Evolutionary conservation across 495 filamentous ascomycete species (phyloP).

Genomic region (Penicillium pancosmium): DNA sequence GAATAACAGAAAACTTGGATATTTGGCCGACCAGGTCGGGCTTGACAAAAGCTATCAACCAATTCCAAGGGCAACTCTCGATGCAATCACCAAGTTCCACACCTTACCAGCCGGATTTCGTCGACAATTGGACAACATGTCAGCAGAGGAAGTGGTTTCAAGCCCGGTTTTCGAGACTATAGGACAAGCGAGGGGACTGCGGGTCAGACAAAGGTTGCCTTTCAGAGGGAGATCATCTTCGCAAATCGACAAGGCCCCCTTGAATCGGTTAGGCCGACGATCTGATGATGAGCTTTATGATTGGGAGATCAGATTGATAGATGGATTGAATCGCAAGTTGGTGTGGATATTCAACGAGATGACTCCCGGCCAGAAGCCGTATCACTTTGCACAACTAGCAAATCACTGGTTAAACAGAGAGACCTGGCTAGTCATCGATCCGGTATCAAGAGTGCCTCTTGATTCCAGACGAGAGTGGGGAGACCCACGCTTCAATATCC

Average conservation of each 20-base stretch:
- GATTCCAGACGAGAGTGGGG: constrained; percentile 38
- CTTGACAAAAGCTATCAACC: background rate
- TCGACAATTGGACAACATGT: background rate
- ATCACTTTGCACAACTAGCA: constrained; percentile 45
- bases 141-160: background rate
- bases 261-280: background rate
- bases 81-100: background rate
- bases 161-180: background rate
- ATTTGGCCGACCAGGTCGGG: background rate
- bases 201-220: background rate
- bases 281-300: constrained; percentile 25
- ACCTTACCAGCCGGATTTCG: background rate
- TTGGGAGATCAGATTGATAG: constrained; percentile 42
- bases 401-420: constrained; percentile 49
- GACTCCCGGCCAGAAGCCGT: constrained; percentile 44
- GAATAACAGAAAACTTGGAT: background rate
- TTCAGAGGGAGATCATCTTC: background rate
- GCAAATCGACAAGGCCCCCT: background rate
- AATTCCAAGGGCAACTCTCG: background rate
- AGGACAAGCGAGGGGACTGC: background rate
- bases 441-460: constrained; percentile 37
- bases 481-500: constrained; percentile 41
- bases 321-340: constrained; percentile 41
- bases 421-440: constrained; percentile 46
- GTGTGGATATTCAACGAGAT: constrained; percentile 44